Evolutionary conservation across 805 yeast genomes (phyloP).

Genomic region (Clavispora phyllophila): DNA sequence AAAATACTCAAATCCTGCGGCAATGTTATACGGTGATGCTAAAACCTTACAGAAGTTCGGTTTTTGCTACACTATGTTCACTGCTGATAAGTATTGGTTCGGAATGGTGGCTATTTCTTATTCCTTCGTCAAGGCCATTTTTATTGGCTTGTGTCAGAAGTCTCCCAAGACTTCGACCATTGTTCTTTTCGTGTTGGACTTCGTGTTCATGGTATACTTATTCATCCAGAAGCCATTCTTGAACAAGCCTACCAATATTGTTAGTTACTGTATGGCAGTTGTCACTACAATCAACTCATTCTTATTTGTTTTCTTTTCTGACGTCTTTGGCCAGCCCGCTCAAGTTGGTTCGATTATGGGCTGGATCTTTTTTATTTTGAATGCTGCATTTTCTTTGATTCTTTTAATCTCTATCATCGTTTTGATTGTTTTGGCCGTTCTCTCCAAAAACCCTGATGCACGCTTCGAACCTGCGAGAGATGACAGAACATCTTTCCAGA

Average conservation of each 20-base stretch:
- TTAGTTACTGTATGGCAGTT: conserved; percentile 66
- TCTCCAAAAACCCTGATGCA: conserved; percentile 83
- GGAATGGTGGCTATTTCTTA: conserved; percentile 60
- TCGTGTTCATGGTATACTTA: conserved; percentile 60
- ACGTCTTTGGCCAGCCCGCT: conserved; percentile 74
- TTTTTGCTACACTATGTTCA: conserved; percentile 84
- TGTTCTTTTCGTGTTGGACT: conserved; percentile 70
- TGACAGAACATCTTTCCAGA: conserved; percentile 87
- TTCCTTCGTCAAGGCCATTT: conserved; percentile 59
- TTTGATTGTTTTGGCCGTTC: conserved; percentile 54
- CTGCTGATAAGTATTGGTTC: conserved; percentile 80
- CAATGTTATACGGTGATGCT: conserved; percentile 75
- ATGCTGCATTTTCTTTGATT: conserved; percentile 81
- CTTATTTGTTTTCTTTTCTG: conserved; percentile 80
- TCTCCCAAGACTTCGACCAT: conserved; percentile 81
- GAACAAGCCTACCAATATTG: conserved; percentile 75
- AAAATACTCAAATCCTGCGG: conserved; percentile 76
- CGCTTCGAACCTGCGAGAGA: conserved; percentile 85
- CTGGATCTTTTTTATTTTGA: conserved; percentile 80
- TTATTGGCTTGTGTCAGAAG: conserved; percentile 73
- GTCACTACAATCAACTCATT: conserved; percentile 77
- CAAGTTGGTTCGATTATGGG: conserved; percentile 85
- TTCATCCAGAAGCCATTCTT: conserved; percentile 69
- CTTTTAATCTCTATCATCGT: conserved; percentile 67
- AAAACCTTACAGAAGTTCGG: conserved; percentile 74